These are phyloP conservation scores for Aspergillus thermomutatus DNA, from an alignment of 2,329 filamentous ascomycete genomes.

Conservation along the genomic window DNA sequence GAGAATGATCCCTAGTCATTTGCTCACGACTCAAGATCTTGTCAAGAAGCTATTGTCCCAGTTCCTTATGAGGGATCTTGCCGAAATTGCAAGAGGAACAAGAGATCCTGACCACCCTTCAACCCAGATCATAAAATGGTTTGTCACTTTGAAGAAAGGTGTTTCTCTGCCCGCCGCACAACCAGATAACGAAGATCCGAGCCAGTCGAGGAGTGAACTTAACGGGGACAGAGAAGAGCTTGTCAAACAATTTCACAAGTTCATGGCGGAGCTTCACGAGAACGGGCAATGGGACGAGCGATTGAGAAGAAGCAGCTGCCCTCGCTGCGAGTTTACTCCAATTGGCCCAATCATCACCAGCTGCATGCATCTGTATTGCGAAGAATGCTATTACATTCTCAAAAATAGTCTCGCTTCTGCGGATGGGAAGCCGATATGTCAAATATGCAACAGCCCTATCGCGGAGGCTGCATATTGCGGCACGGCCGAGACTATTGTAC, in stretches of 20 bases:
- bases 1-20: constrained; percentile 51
- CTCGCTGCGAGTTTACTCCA: constrained; percentile 41
- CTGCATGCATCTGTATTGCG: background rate
- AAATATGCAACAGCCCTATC: constrained; percentile 10
- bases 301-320: constrained; percentile 36
- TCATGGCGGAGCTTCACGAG: constrained; percentile 34
- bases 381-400: background rate
- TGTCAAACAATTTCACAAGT: constrained; percentile 39
- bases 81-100: constrained; percentile 26
- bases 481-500: constrained; percentile 4
- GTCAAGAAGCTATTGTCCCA: constrained; percentile 45
- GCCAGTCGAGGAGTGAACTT: background rate
- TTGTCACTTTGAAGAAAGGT: constrained; percentile 21
- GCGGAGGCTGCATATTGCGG: constrained; percentile 11
- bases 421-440: background rate
- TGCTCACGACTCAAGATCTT: constrained; percentile 46
- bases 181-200: background rate
- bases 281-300: constrained; percentile 35
- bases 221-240: constrained; percentile 11
- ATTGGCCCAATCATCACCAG: constrained; percentile 42
- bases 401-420: background rate
- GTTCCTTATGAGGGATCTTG: constrained; percentile 46
- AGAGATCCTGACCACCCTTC: constrained; percentile 13
- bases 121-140: constrained; percentile 24
- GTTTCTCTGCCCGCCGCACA: background rate